Conservation (phyloP, 176 grass and related monocot species). For the Puya raimondii region DNA sequence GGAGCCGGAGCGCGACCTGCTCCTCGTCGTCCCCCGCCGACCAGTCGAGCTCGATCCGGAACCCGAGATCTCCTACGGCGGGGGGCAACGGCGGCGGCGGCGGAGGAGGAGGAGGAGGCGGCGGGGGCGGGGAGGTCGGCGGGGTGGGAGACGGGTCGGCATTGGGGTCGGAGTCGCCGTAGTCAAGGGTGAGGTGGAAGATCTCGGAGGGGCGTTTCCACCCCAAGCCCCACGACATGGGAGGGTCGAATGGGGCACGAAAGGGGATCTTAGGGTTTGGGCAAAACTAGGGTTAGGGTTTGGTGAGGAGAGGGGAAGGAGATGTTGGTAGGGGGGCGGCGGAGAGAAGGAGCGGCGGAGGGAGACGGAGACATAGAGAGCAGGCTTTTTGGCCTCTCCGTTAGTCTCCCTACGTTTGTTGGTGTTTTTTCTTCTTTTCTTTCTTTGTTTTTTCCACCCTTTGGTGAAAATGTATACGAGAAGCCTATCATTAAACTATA, state of each 20-base stretch:
- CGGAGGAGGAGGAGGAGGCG: conserved; percentile 13
- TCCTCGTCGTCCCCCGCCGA: conserved; percentile 75
- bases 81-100: conserved; percentile 20
- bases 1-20: conserved; percentile 76
- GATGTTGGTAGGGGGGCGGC: not conserved
- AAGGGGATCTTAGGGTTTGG: not conserved
- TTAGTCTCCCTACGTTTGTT: not conserved
- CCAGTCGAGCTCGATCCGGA: conserved; percentile 89
- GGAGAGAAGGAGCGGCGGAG: not conserved
- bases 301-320: not conserved
- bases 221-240: conserved; percentile 95
- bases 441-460: not conserved
- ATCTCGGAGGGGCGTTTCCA: conserved; percentile 97
- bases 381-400: not conserved
- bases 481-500: no score
- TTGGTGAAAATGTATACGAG: not conserved
- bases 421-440: not conserved
- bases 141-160: conserved; percentile 8
- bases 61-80: conserved; percentile 32
- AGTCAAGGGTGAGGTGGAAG: conserved; percentile 95
- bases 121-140: not conserved
- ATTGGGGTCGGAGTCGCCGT: conserved; percentile 49
- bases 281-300: conserved; percentile 16
- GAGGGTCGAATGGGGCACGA: conserved; percentile 23
- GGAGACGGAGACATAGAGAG: conserved; percentile 11